Evolutionary conservation across 768 basidiomycete species (phyloP).

Genomic region (Astraeus odoratus): DNA sequence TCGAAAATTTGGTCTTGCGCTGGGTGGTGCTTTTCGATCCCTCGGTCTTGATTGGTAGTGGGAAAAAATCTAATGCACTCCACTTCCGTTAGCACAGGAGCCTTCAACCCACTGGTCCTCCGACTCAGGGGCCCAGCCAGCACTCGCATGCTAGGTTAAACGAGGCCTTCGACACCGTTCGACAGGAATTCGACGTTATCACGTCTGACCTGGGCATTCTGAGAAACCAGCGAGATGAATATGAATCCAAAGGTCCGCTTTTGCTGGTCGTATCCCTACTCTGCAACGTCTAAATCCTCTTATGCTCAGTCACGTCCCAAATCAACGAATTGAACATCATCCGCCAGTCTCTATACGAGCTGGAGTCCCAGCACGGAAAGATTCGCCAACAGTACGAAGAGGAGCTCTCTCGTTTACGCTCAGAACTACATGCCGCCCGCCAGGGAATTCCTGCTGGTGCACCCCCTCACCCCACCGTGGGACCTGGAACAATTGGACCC

Average conservation of each 20-base stretch:
- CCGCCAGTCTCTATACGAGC: slow-evolving; percentile 83
- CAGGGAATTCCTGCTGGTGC: slow-evolving; percentile 30
- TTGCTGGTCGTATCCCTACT: not conserved
- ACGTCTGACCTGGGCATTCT: slow-evolving; percentile 58
- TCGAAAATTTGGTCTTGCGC: slow-evolving; percentile 20
- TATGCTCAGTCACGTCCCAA: slow-evolving; percentile 59
- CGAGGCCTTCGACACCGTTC: slow-evolving; percentile 75
- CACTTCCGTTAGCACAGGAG: slow-evolving; percentile 37
- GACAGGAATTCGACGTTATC: slow-evolving; percentile 78
- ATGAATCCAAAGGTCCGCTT: slow-evolving; percentile 76
- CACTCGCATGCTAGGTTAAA: slow-evolving; percentile 46
- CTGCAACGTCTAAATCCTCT: slow-evolving; percentile 7
- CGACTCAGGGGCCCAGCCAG: slow-evolving; percentile 34
- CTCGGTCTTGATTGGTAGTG: not conserved
- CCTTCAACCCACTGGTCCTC: slow-evolving; percentile 47
- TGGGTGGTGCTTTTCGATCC: slow-evolving; percentile 2
- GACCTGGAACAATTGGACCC: slow-evolving; percentile 28
- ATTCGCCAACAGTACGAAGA: slow-evolving; percentile 84
- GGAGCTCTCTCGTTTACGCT: slow-evolving; percentile 65
- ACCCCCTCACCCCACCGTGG: slow-evolving; percentile 30
- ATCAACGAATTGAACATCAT: slow-evolving; percentile 89
- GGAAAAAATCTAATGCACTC: slow-evolving; percentile 12
- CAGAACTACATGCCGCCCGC: slow-evolving; percentile 54
- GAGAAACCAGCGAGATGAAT: slow-evolving; percentile 80
- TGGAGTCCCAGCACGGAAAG: slow-evolving; percentile 84